Percentiles rank a stretch among this genome's conserved stretches.
phyloP scores from a whole-genome alignment of 2,329 filamentous ascomycete species.

The Fusarium sp. region DNA sequence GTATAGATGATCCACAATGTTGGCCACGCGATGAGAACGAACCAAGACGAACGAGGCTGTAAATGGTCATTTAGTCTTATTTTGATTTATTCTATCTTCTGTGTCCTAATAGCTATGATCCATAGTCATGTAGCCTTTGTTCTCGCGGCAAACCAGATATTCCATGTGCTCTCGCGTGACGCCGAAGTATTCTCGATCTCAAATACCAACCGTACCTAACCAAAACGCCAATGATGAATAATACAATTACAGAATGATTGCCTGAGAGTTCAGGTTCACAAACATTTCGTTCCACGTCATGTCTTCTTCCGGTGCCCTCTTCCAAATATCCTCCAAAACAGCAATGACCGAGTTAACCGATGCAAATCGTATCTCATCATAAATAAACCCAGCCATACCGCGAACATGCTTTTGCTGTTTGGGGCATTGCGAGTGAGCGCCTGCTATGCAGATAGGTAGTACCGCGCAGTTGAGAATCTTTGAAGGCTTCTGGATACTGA shows the following conservation, averaged over 20 bases:
- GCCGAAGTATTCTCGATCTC: neutral
- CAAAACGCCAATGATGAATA: neutral
- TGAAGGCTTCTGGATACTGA: conserved; percentile 53
- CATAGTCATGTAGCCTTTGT: neutral
- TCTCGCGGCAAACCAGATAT: neutral
- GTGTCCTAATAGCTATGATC: too few species aligned
- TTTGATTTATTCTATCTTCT: too few species aligned
- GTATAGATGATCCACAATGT: too few species aligned
- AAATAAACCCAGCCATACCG: conserved; percentile 41
- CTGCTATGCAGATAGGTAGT: conserved; percentile 55
- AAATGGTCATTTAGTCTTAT: too few species aligned
- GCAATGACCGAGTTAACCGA: conserved; percentile 55
- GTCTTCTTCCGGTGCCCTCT: neutral
- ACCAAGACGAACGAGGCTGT: too few species aligned
- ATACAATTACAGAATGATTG: conserved; percentile 40
- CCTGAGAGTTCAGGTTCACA: conserved; percentile 40
- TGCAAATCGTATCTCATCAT: conserved; percentile 52
- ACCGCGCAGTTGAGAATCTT: conserved; percentile 57
- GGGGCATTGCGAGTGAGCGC: conserved; percentile 51
- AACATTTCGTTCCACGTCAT: conserved; percentile 47
- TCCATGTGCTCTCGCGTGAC: too few species aligned
- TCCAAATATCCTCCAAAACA: conserved; percentile 45
- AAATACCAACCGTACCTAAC: too few species aligned
- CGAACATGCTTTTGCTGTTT: conserved; percentile 48
- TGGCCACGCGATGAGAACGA: too few species aligned